Evolutionary conservation across 495 filamentous ascomycete species (phyloP).

Genomic region (Penicillium maclennaniae): DNA sequence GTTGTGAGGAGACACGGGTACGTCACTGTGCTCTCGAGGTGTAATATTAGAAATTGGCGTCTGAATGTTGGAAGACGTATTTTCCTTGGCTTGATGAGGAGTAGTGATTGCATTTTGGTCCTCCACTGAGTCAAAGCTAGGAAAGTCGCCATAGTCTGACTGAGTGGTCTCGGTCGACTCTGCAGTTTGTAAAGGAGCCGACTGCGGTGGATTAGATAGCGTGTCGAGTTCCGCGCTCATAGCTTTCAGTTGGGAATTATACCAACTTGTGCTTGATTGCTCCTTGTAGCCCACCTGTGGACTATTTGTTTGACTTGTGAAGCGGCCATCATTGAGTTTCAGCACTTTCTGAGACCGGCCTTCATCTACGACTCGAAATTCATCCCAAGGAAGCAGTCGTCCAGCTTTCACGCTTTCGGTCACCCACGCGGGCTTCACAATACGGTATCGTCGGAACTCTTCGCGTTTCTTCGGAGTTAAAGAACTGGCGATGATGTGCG

Average conservation of each 20-base stretch:
- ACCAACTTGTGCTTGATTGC: conserved; percentile 74
- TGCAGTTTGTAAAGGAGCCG: neutral
- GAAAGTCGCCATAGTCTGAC: conserved; percentile 47
- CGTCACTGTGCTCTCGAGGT: neutral
- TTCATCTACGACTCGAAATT: conserved; percentile 78
- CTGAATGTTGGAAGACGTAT: neutral
- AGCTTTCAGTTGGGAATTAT: conserved; percentile 63
- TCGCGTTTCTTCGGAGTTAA: conserved; percentile 88
- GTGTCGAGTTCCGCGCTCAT: conserved; percentile 13
- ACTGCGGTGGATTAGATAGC: neutral
- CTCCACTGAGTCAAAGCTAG: conserved; percentile 33
- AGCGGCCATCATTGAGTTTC: conserved; percentile 66
- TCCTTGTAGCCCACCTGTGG: conserved; percentile 60
- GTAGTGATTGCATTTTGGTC: conserved; percentile 3
- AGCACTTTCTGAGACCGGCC: conserved; percentile 71
- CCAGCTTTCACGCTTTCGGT: conserved; percentile 82
- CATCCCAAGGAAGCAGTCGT: conserved; percentile 76
- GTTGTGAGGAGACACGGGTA: neutral
- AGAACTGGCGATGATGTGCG: conserved; percentile 88
- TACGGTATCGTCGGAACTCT: conserved; percentile 79
- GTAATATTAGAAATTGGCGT: neutral
- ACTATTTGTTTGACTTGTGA: conserved; percentile 62
- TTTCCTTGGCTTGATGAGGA: neutral
- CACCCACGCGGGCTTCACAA: conserved; percentile 96
- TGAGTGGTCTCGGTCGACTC: conserved; percentile 16